phyloP scores from a whole-genome alignment of 2,329 filamentous ascomycete species.

The Microcyclosporella mali region DNA sequence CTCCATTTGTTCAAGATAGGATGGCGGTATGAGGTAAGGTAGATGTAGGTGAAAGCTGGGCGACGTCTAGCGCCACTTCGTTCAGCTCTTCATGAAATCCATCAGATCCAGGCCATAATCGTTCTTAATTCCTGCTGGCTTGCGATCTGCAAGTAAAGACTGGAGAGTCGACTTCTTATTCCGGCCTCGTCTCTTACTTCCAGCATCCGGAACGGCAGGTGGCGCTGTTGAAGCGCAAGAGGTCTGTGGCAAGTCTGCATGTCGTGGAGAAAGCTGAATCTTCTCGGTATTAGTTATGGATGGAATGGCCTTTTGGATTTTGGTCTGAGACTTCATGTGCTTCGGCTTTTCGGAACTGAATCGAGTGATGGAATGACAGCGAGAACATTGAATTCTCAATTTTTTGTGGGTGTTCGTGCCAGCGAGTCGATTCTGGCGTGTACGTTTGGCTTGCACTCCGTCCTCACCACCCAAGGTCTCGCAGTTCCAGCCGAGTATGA shows the following conservation, averaged over 20 bases:
- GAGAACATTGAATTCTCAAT: constrained; percentile 6
- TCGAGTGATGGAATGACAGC: constrained; percentile 5
- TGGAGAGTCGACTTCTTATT: constrained; percentile 56
- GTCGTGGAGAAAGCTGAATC: neutral
- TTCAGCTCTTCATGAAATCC: constrained; percentile 36
- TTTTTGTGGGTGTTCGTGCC: constrained; percentile 1
- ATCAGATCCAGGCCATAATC: constrained; percentile 33
- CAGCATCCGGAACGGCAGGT: constrained; percentile 24
- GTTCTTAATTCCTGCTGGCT: constrained; percentile 12
- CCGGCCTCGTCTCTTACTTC: constrained; percentile 60
- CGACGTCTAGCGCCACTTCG: neutral
- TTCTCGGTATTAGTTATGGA: neutral
- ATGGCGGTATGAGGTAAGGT: too few relatives aligned
- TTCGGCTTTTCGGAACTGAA: neutral
- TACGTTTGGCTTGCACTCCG: neutral
- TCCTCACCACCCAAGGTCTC: neutral
- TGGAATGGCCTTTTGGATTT: neutral
- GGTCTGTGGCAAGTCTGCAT: neutral
- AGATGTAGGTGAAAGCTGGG: too few relatives aligned
- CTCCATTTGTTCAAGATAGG: too few relatives aligned
- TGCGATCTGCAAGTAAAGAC: constrained; percentile 52
- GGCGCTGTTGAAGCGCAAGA: constrained; percentile 34
- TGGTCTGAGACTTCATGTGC: neutral
- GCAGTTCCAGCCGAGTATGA: constrained; percentile 44
- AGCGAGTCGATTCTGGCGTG: constrained; percentile 6